These are phyloP conservation scores for Paecilomyces niveus DNA, from an alignment of 2,329 filamentous ascomycete genomes.

Conservation along the genomic window DNA sequence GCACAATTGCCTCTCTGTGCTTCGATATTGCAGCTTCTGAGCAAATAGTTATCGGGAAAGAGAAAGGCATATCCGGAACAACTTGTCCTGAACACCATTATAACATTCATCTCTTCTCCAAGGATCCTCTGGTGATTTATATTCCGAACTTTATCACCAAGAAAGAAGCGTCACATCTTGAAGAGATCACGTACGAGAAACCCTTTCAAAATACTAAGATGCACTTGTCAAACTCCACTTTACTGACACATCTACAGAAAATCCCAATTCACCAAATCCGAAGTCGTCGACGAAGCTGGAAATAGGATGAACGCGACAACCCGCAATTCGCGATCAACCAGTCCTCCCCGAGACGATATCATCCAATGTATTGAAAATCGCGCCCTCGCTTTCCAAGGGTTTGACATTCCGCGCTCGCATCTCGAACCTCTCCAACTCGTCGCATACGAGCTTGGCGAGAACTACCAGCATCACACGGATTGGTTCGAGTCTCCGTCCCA, in stretches of 20 bases:
- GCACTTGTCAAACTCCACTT: neutral
- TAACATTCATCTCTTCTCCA: slow-evolving; percentile 18
- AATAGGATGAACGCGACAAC: slow-evolving; percentile 22
- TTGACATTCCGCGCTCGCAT: slow-evolving; percentile 28
- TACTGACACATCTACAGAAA: slow-evolving; percentile 22
- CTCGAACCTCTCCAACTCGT: slow-evolving; percentile 46
- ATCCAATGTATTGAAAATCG: slow-evolving; percentile 44
- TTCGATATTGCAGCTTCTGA: neutral
- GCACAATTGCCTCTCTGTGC: neutral
- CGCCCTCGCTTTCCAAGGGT: slow-evolving; percentile 42
- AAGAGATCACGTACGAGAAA: slow-evolving; percentile 43
- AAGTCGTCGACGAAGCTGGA: slow-evolving; percentile 22
- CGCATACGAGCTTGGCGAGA: slow-evolving; percentile 39
- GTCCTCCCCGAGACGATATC: slow-evolving; percentile 35
- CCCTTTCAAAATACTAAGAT: too few relatives aligned
- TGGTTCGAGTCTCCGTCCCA: slow-evolving; percentile 41
- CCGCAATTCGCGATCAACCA: slow-evolving; percentile 43
- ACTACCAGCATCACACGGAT: slow-evolving; percentile 46
- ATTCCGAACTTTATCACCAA: slow-evolving; percentile 45
- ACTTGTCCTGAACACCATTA: neutral
- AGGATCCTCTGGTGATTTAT: slow-evolving; percentile 48
- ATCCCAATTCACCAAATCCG: slow-evolving; percentile 40
- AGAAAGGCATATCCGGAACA: neutral
- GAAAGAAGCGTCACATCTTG: slow-evolving; percentile 41
- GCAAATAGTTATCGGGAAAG: neutral